Evolutionary conservation across 768 basidiomycete species (phyloP).

Genomic region (Serendipita sp.): DNA sequence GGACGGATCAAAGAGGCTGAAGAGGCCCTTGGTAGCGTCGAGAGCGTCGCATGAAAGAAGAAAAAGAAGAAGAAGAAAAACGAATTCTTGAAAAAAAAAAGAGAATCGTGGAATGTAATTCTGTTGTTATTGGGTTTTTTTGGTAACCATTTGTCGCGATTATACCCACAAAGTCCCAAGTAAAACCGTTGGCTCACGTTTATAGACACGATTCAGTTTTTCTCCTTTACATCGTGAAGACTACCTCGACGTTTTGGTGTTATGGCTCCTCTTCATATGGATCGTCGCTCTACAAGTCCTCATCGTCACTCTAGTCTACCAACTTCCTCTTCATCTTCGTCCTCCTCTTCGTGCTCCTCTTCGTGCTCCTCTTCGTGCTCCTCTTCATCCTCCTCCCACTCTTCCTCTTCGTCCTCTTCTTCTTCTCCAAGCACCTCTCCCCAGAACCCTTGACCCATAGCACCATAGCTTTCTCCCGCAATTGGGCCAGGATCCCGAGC

Average conservation of each 20-base stretch:
- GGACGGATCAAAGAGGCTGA: conserved; percentile 33
- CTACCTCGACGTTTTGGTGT: no score
- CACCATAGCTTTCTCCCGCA: not conserved
- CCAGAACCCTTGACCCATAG: conserved; percentile 4
- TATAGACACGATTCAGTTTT: no score
- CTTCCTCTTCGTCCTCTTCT: not conserved
- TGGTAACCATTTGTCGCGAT: no score
- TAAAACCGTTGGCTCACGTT: no score
- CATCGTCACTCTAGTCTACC: no score
- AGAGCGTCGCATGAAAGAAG: not conserved
- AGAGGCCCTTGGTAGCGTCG: not conserved
- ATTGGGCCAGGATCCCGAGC: not conserved
- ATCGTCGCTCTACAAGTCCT: no score
- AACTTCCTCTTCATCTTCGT: not conserved
- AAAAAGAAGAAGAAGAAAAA: no score
- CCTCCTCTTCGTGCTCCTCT: not conserved
- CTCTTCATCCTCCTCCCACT: not conserved
- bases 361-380: not conserved
- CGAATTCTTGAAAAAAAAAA: not conserved
- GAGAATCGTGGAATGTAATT: no score
- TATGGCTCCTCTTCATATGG: no score
- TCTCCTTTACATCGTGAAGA: no score
- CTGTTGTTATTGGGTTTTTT: no score
- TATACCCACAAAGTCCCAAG: no score
- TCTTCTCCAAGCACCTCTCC: not conserved